Conservation (phyloP, 2,329 filamentous ascomycete species). For the Arthrobotrys pseudoclavata region DNA sequence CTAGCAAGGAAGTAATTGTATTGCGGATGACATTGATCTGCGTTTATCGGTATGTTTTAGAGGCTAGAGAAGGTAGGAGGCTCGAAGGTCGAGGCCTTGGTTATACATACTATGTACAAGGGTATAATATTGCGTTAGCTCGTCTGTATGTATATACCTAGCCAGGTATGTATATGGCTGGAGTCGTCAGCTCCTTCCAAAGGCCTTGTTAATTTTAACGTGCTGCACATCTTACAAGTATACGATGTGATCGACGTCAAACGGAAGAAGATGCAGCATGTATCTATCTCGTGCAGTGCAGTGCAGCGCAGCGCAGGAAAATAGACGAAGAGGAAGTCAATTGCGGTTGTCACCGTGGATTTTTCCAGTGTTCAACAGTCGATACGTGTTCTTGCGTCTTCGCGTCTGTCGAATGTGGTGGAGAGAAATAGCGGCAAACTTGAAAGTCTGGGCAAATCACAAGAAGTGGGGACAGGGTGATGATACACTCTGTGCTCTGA, state of each 20-base stretch:
- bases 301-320: slow-evolving; percentile 14
- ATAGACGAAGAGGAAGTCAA: slow-evolving; percentile 27
- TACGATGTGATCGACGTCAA: slow-evolving; percentile 31
- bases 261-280: slow-evolving; percentile 7
- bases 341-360: slow-evolving; percentile 38
- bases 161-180: slow-evolving; percentile 5
- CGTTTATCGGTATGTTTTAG: slow-evolving; percentile 14
- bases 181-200: slow-evolving; percentile 39
- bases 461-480: slow-evolving; percentile 35
- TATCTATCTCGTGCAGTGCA: slow-evolving; percentile 24
- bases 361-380: background rate
- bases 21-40: slow-evolving; percentile 16
- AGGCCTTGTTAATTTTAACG: slow-evolving; percentile 42
- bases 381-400: slow-evolving; percentile 48
- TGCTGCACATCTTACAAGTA: slow-evolving; percentile 30
- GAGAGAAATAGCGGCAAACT: slow-evolving; percentile 35
- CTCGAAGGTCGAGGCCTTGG: slow-evolving; percentile 23
- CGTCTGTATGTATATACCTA: slow-evolving; percentile 5
- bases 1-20: slow-evolving; percentile 8
- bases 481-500: slow-evolving; percentile 53
- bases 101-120: slow-evolving; percentile 27
- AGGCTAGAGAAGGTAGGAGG: slow-evolving; percentile 2
- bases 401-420: slow-evolving; percentile 55
- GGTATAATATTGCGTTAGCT: slow-evolving; percentile 28
- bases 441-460: slow-evolving; percentile 20